A percentile compares a stretch with the other conserved stretches of the same genome.
Evolutionary conservation across 2,329 filamentous ascomycete genomes (phyloP).

Genomic region (Nemania serpens): DNA sequence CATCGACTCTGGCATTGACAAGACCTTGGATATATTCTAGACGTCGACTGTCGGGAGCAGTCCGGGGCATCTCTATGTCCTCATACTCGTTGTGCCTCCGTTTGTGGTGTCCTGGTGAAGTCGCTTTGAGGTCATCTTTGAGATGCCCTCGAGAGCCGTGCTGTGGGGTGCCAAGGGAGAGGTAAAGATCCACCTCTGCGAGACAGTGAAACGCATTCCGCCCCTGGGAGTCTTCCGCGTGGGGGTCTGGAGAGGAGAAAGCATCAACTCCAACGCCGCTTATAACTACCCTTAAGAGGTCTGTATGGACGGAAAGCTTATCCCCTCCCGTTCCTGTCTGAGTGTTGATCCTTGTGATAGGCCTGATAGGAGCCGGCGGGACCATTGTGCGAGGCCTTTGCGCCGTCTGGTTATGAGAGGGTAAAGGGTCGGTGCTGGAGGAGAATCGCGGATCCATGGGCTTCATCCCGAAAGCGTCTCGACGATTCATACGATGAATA

Average conservation of each 20-base stretch:
- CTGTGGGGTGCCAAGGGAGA: slow-evolving; percentile 30
- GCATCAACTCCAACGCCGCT: slow-evolving; percentile 36
- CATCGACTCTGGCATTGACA: slow-evolving; percentile 48
- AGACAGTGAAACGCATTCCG: slow-evolving; percentile 63
- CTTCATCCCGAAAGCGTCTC: slow-evolving; percentile 54
- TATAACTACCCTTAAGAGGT: slow-evolving; percentile 46
- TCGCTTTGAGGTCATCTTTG: not conserved
- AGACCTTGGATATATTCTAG: slow-evolving; percentile 38
- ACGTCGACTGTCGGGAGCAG: slow-evolving; percentile 23
- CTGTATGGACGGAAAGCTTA: slow-evolving; percentile 37
- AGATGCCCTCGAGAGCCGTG: slow-evolving; percentile 18
- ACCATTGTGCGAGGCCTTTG: slow-evolving; percentile 21
- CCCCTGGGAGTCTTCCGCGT: slow-evolving; percentile 50
- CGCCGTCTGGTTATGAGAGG: slow-evolving; percentile 8
- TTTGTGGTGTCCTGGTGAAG: slow-evolving; percentile 38
- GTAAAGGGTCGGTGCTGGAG: slow-evolving; percentile 1
- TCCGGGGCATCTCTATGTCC: slow-evolving; percentile 23
- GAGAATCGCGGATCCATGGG: slow-evolving; percentile 31
- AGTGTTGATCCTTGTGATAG: slow-evolving; percentile 30
- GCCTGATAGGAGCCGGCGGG: slow-evolving; percentile 5
- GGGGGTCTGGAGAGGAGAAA: slow-evolving; percentile 36
- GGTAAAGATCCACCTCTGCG: slow-evolving; percentile 51
- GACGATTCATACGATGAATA: slow-evolving; percentile 41
- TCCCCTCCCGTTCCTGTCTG: slow-evolving; percentile 29
- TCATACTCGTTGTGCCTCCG: slow-evolving; percentile 43